phyloP scores from a whole-genome alignment of 768 basidiomycete species.

The Boletus barrowsii region DNA sequence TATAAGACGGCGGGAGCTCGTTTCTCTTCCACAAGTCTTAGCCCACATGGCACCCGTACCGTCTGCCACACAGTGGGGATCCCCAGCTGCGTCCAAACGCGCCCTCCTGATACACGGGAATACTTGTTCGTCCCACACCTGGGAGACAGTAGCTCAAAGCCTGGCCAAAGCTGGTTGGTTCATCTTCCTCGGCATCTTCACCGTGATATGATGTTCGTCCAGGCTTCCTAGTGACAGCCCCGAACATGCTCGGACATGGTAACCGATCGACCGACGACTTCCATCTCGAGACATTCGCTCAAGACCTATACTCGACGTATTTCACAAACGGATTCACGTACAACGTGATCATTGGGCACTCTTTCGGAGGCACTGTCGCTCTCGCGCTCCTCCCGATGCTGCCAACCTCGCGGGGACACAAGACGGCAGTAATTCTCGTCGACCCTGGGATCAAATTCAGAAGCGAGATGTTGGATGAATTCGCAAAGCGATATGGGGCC shows the following conservation, averaged over 20 bases:
- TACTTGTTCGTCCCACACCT: constrained; percentile 13
- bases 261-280: constrained; percentile 11
- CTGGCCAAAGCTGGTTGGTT: constrained; percentile 10
- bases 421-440: constrained; percentile 10
- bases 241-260: constrained; percentile 18
- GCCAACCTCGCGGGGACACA: background rate
- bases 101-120: constrained; percentile 17
- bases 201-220: background rate
- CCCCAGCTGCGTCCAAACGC: constrained; percentile 10
- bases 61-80: constrained; percentile 17
- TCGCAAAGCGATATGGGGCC: background rate
- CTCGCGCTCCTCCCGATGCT: constrained; percentile 12
- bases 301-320: constrained; percentile 15
- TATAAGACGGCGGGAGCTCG: background rate
- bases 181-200: background rate
- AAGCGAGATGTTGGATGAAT: background rate
- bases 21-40: too few relatives aligned
- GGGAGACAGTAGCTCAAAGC: constrained; percentile 8
- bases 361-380: constrained; percentile 8
- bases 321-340: constrained; percentile 9
- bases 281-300: constrained; percentile 7
- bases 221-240: constrained; percentile 17
- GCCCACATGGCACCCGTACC: constrained; percentile 11
- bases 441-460: constrained; percentile 11
- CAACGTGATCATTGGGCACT: constrained; percentile 19